These are phyloP conservation scores for Corrigiola litoralis DNA, from an alignment of 179 eudicot genomes.

Conservation along the genomic window DNA sequence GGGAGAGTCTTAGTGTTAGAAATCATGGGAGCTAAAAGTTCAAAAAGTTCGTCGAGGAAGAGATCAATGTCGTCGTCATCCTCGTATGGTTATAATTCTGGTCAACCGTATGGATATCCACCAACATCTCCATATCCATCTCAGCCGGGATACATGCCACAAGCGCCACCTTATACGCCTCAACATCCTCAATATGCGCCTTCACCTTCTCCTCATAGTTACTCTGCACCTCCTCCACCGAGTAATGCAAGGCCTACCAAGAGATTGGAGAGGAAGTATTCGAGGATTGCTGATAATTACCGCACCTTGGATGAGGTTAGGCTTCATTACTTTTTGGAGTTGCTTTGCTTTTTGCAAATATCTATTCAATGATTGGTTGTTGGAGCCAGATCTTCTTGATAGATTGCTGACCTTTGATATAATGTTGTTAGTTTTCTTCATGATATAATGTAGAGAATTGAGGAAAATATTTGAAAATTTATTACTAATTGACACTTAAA, in stretches of 20 bases:
- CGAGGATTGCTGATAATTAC: conserved; percentile 45
- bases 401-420: neutral
- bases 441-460: too few species aligned
- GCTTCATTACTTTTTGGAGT: neutral
- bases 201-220: conserved; percentile 20
- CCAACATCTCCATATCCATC: conserved; percentile 19
- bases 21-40: conserved; percentile 27
- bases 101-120: conserved; percentile 18
- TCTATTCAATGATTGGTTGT: neutral
- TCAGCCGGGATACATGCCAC: conserved; percentile 21
- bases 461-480: too few species aligned
- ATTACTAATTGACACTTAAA: too few species aligned
- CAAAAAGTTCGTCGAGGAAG: conserved; percentile 18
- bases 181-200: conserved; percentile 26
- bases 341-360: neutral
- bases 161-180: conserved; percentile 17
- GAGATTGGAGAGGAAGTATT: conserved; percentile 35
- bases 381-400: neutral
- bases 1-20: neutral
- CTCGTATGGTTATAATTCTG: conserved; percentile 6
- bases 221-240: conserved; percentile 18
- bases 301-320: conserved; percentile 43
- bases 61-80: conserved; percentile 27
- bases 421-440: too few species aligned
- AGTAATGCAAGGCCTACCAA: conserved; percentile 24